A percentile compares a stretch with the other conserved stretches of the same genome.
These are phyloP conservation scores for Aplosporella prunicola DNA, from an alignment of 2,329 filamentous ascomycete genomes.

Conservation along the genomic window DNA sequence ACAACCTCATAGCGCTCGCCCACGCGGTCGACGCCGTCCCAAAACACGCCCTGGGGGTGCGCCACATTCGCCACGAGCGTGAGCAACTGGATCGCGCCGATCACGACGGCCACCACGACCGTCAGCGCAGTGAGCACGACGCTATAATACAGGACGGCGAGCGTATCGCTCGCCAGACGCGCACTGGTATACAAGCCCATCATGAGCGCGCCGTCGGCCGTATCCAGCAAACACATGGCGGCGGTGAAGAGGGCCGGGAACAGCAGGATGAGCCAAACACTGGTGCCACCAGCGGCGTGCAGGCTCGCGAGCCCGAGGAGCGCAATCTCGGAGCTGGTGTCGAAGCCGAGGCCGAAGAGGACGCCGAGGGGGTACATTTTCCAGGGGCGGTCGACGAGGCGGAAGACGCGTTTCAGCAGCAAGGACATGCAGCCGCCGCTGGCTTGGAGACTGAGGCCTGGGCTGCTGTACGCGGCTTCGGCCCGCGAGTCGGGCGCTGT, in stretches of 20 bases:
- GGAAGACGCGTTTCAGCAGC: slow-evolving; percentile 67
- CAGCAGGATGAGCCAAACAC: slow-evolving; percentile 87
- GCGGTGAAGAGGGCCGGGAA: slow-evolving; percentile 87
- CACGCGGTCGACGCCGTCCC: slow-evolving; percentile 72
- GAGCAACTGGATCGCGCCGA: slow-evolving; percentile 76
- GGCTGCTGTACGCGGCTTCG: too few species aligned
- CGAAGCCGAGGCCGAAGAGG: slow-evolving; percentile 82
- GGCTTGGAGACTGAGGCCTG: slow-evolving; percentile 60
- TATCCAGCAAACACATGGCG: slow-evolving; percentile 93
- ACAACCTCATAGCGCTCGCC: slow-evolving; percentile 79
- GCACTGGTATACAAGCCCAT: slow-evolving; percentile 83
- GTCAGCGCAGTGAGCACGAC: slow-evolving; percentile 78
- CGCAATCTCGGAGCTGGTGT: slow-evolving; percentile 90
- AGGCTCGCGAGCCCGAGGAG: slow-evolving; percentile 83
- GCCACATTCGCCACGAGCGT: slow-evolving; percentile 69
- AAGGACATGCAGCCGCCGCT: slow-evolving; percentile 66
- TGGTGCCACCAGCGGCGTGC: slow-evolving; percentile 75
- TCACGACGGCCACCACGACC: slow-evolving; percentile 72
- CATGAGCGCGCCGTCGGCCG: slow-evolving; percentile 88
- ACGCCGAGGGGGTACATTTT: slow-evolving; percentile 93
- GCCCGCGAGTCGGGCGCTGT: too few species aligned
- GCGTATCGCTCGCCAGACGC: slow-evolving; percentile 63
- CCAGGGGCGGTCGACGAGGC: slow-evolving; percentile 66
- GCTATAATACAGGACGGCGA: slow-evolving; percentile 93
- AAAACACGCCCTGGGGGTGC: slow-evolving; percentile 67